Percentiles rank a stretch among this genome's conserved stretches.
These are phyloP conservation scores for Coemansia sp. DNA, from an alignment of 192 early-diverging fungal genomes.

Conservation along the genomic window DNA sequence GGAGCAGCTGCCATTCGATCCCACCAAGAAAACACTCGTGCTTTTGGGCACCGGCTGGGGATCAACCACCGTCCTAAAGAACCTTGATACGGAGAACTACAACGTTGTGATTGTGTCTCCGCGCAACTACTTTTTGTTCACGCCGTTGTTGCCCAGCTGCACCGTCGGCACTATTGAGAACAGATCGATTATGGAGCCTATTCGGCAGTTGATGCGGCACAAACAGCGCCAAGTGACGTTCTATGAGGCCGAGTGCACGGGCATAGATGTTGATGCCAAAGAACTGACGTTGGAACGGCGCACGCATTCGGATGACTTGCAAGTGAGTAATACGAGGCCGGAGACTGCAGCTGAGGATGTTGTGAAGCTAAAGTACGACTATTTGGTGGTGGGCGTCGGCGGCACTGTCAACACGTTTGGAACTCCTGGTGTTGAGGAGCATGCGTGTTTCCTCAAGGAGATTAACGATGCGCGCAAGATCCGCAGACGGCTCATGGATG, in stretches of 20 bases:
- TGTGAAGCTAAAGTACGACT: slow-evolving; percentile 66
- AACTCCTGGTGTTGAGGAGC: slow-evolving; percentile 79
- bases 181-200: slow-evolving; percentile 83
- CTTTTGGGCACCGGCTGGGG: slow-evolving; percentile 57
- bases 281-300: slow-evolving; percentile 74
- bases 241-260: slow-evolving; percentile 86
- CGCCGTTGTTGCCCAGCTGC: slow-evolving; percentile 80
- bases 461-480: slow-evolving; percentile 82
- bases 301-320: slow-evolving; percentile 57
- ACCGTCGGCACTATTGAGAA: slow-evolving; percentile 86
- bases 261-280: slow-evolving; percentile 82
- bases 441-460: slow-evolving; percentile 86
- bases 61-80: slow-evolving; percentile 72
- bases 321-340: slow-evolving; percentile 57
- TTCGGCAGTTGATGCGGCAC: slow-evolving; percentile 80
- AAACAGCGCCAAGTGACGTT: slow-evolving; percentile 84
- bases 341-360: slow-evolving; percentile 24
- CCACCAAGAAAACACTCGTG: slow-evolving; percentile 56
- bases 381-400: slow-evolving; percentile 80
- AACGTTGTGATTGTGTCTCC: slow-evolving; percentile 79
- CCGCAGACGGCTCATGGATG: slow-evolving; percentile 74
- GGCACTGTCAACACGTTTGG: slow-evolving; percentile 82
- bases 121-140: slow-evolving; percentile 85
- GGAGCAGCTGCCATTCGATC: slow-evolving; percentile 44
- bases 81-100: slow-evolving; percentile 64